These are phyloP conservation scores for Aureobasidium sp. DNA, from an alignment of 2,329 filamentous ascomycete species.

Conservation along the genomic window DNA sequence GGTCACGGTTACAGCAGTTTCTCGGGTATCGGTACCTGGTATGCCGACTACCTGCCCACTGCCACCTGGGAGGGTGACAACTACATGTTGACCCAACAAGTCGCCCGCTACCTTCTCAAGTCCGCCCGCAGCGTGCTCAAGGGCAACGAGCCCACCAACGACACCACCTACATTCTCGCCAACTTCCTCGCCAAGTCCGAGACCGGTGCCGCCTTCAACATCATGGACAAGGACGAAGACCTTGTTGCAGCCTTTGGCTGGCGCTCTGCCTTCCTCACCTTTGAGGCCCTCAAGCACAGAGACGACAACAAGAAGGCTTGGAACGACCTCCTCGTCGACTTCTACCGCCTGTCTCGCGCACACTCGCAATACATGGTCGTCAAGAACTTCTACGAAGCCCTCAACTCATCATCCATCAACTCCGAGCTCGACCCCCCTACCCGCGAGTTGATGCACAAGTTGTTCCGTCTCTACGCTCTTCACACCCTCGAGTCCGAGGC, in stretches of 20 bases:
- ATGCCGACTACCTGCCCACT: constrained; percentile 65
- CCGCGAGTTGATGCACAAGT: constrained; percentile 50
- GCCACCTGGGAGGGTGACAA: constrained; percentile 71
- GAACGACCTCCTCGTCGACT: constrained; percentile 71
- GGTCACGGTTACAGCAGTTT: constrained; percentile 70
- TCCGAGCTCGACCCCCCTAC: constrained; percentile 49
- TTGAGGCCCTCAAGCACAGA: constrained; percentile 64
- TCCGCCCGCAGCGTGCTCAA: constrained; percentile 61
- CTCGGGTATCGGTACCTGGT: constrained; percentile 67
- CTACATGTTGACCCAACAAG: constrained; percentile 76
- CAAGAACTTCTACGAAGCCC: constrained; percentile 67
- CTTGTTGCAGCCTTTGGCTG: constrained; percentile 67
- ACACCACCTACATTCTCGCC: constrained; percentile 58
- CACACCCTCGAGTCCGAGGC: constrained; percentile 61
- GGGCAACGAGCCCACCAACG: constrained; percentile 55
- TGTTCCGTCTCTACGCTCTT: constrained; percentile 58
- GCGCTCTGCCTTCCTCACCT: constrained; percentile 65
- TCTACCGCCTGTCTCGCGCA: constrained; percentile 66
- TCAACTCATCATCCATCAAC: constrained; percentile 46
- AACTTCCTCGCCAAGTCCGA: constrained; percentile 57
- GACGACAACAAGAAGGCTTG: constrained; percentile 67
- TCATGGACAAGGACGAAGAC: constrained; percentile 61
- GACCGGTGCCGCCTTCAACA: constrained; percentile 64
- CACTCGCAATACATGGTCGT: constrained; percentile 71
- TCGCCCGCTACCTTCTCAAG: constrained; percentile 68